phyloP scores from a whole-genome alignment of 192 early-diverging fungal species.

The Neocallimastix lanati region DNA sequence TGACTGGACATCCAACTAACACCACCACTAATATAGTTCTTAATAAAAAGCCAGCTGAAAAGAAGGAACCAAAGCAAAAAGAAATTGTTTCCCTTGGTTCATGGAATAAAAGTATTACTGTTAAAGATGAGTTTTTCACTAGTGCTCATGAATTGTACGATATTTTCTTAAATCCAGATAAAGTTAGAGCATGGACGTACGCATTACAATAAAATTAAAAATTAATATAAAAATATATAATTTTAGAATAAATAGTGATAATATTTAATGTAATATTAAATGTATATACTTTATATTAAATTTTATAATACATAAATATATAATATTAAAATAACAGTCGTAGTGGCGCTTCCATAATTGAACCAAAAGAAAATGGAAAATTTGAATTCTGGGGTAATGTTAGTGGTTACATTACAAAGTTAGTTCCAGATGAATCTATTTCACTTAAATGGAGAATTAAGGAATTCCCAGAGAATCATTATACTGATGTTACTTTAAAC shows the following conservation, averaged over 20 bases:
- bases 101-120: neutral
- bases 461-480: neutral
- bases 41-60: neutral
- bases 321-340: neutral
- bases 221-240: no score
- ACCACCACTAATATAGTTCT: neutral
- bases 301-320: no score
- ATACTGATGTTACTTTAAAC: neutral
- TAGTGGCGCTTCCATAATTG: neutral
- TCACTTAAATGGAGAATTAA: neutral
- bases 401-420: neutral
- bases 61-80: neutral
- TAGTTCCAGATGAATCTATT: neutral
- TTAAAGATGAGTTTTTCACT: neutral
- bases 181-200: neutral
- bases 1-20: neutral
- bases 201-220: neutral
- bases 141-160: neutral
- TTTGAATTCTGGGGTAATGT: neutral
- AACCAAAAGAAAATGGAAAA: neutral
- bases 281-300: no score
- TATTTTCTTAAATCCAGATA: neutral
- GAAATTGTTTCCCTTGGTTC: neutral
- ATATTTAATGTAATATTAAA: no score
- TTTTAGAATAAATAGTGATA: no score